phyloP scores from a whole-genome alignment of 1,284 basidiomycete species.

The Agaricales sp. region DNA sequence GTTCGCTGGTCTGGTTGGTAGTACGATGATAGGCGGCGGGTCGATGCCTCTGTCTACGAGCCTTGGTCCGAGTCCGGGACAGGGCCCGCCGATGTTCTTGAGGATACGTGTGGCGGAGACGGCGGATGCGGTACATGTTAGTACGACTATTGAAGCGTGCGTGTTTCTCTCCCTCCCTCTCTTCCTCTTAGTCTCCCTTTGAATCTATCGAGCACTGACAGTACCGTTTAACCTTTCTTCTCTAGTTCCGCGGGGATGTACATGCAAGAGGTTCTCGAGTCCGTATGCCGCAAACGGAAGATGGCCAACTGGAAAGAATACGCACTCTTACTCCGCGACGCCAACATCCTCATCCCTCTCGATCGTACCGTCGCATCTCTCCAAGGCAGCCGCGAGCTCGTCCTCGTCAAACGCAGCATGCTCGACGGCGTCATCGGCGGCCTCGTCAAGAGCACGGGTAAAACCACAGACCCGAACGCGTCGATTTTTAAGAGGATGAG shows the following conservation, averaged over 20 bases:
- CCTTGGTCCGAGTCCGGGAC: constrained; percentile 52
- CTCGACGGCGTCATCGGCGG: constrained; percentile 48
- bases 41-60: constrained; percentile 50
- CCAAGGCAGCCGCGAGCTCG: constrained; percentile 78
- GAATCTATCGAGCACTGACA: too few species aligned
- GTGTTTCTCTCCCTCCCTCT: constrained; percentile 17
- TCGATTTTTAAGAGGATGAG: constrained; percentile 85
- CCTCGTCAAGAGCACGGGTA: constrained; percentile 35
- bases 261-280: constrained; percentile 90
- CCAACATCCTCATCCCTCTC: constrained; percentile 74
- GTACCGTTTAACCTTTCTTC: neutral
- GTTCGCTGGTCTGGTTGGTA: neutral
- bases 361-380: constrained; percentile 94
- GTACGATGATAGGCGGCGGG: neutral
- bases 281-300: constrained; percentile 69
- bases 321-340: constrained; percentile 70
- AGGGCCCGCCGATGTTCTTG: constrained; percentile 73
- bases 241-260: constrained; percentile 88
- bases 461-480: constrained; percentile 87
- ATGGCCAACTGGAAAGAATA: constrained; percentile 72
- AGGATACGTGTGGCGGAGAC: constrained; percentile 71
- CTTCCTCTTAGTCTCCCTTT: neutral
- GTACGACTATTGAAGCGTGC: constrained; percentile 83
- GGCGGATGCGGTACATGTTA: constrained; percentile 72
- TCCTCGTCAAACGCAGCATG: constrained; percentile 74